A percentile compares a stretch with the other conserved stretches of the same genome.
These are phyloP conservation scores for Alopecurus myosuroides DNA, from an alignment of 176 grass and related monocot genomes.

Conservation along the genomic window DNA sequence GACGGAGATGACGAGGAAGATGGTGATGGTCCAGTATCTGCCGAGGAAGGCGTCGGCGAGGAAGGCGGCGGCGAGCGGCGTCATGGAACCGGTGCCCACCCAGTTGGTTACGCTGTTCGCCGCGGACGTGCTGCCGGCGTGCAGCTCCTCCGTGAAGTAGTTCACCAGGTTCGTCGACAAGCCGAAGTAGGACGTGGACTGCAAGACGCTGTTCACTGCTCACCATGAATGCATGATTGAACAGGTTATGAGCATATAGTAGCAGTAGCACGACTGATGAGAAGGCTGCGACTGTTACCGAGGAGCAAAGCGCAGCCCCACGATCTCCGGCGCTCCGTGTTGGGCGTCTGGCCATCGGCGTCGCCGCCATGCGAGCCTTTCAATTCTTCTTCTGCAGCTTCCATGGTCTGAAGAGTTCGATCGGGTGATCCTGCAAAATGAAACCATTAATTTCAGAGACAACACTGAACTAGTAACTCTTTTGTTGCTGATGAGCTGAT, in stretches of 20 bases:
- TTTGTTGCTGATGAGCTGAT: neutral
- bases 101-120: slow-evolving; percentile 52
- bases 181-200: slow-evolving; percentile 21
- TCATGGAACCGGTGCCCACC: slow-evolving; percentile 34
- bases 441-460: neutral
- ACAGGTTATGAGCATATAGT: too few relatives aligned
- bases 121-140: slow-evolving; percentile 42
- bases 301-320: slow-evolving; percentile 35
- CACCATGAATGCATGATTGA: neutral
- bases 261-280: too few relatives aligned
- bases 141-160: slow-evolving; percentile 39
- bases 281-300: neutral
- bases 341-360: slow-evolving; percentile 8
- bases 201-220: slow-evolving; percentile 29
- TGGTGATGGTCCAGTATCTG: slow-evolving; percentile 52
- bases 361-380: neutral
- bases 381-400: slow-evolving; percentile 25
- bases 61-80: slow-evolving; percentile 45
- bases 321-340: slow-evolving; percentile 10
- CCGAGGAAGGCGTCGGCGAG: slow-evolving; percentile 53
- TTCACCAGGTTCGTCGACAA: slow-evolving; percentile 56
- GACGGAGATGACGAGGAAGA: slow-evolving; percentile 31
- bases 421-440: neutral
- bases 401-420: slow-evolving; percentile 8
- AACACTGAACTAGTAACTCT: neutral